These are phyloP conservation scores for Citrus maxima DNA, from an alignment of 345 rosid species.

Conservation along the genomic window DNA sequence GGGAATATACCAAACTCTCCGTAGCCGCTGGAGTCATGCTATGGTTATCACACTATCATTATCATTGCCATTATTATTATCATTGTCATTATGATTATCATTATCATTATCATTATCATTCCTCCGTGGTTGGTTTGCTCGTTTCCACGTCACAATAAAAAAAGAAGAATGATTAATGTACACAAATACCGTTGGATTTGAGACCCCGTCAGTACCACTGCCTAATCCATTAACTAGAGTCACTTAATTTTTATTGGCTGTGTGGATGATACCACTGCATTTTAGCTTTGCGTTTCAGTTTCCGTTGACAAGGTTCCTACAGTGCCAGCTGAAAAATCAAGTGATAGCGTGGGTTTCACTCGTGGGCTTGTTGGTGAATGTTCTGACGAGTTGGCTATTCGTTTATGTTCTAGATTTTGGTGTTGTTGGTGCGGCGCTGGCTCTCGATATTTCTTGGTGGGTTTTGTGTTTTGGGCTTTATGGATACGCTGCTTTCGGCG, in stretches of 20 bases:
- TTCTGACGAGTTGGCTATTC: slow-evolving; percentile 54
- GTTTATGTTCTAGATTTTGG: slow-evolving; percentile 48
- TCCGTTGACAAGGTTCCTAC: slow-evolving; percentile 63
- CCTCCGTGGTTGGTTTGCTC: not conserved
- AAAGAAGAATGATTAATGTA: no score
- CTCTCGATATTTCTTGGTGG: slow-evolving; percentile 71
- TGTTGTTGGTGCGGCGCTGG: slow-evolving; percentile 47
- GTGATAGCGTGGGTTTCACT: slow-evolving; percentile 47
- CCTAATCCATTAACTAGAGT: no score
- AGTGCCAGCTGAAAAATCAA: slow-evolving; percentile 55
- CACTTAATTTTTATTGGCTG: slow-evolving; percentile 25
- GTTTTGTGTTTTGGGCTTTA: slow-evolving; percentile 33
- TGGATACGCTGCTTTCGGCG: slow-evolving; percentile 30
- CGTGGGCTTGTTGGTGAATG: slow-evolving; percentile 36
- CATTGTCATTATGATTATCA: not conserved
- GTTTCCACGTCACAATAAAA: no score
- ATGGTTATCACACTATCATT: slow-evolving; percentile 36
- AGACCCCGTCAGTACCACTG: not conserved
- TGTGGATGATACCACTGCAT: slow-evolving; percentile 61
- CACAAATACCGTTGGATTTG: no score
- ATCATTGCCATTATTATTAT: not conserved
- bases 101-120: not conserved
- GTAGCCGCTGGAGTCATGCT: slow-evolving; percentile 77
- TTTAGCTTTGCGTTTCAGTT: slow-evolving; percentile 59
- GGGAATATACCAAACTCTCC: slow-evolving; percentile 66